These are phyloP conservation scores for Boletus pseudopeckii DNA, from an alignment of 768 basidiomycete species.

Conservation along the genomic window DNA sequence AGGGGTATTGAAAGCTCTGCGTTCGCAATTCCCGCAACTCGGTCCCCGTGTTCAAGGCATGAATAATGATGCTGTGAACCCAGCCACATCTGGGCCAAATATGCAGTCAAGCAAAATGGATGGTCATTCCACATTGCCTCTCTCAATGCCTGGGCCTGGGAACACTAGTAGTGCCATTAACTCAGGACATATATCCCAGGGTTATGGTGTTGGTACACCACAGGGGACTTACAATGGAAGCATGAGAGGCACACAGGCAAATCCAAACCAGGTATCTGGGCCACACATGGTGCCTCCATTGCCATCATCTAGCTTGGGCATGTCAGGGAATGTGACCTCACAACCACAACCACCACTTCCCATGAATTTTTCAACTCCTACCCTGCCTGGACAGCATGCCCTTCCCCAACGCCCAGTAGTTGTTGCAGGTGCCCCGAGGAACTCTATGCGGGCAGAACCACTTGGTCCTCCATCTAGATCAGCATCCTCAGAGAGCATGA, in stretches of 20 bases:
- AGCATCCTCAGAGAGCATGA: conserved; percentile 11
- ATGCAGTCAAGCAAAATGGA: not conserved
- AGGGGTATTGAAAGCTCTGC: conserved; percentile 16
- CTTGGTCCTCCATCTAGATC: conserved; percentile 17
- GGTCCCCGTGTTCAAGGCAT: not conserved
- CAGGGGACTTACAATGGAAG: conserved; percentile 3
- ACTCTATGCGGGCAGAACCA: conserved; percentile 18
- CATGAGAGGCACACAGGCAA: not conserved
- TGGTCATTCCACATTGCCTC: not conserved
- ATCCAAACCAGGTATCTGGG: conserved; percentile 2
- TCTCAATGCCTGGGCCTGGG: not conserved
- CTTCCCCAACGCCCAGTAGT: conserved; percentile 21
- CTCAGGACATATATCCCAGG: not conserved
- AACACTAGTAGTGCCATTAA: not conserved
- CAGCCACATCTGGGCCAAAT: not conserved
- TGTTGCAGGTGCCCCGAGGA: not conserved
- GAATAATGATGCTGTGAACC: not conserved
- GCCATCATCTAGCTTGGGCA: conserved; percentile 1
- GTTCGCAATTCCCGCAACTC: conserved; percentile 15
- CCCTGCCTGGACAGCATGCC: not conserved
- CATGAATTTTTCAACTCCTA: not conserved
- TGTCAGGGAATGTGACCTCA: conserved; percentile 1
- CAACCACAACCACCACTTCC: not conserved
- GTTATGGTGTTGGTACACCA: conserved; percentile 7
- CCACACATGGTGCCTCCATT: not conserved